These are phyloP conservation scores for Fusarium sp. DNA, from an alignment of 2,329 filamentous ascomycete species.

Conservation along the genomic window DNA sequence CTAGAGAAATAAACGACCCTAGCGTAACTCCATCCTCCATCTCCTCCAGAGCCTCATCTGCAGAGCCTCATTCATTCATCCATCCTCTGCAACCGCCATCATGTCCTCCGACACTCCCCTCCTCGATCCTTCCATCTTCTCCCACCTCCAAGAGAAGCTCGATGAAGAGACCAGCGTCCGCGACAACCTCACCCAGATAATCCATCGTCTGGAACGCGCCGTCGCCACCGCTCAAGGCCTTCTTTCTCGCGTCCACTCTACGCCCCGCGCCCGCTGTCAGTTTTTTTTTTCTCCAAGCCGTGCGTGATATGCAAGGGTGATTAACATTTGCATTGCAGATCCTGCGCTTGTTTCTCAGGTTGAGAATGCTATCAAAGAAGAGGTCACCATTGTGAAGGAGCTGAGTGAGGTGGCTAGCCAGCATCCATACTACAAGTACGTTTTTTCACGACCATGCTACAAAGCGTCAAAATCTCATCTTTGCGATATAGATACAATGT, in stretches of 20 bases:
- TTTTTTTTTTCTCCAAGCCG: slow-evolving; percentile 24
- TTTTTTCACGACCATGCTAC: not conserved
- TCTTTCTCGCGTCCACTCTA: slow-evolving; percentile 91
- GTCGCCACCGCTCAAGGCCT: slow-evolving; percentile 84
- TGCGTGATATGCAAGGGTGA: not conserved
- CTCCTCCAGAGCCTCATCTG: slow-evolving; percentile 32
- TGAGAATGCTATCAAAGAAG: slow-evolving; percentile 77
- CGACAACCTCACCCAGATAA: slow-evolving; percentile 85
- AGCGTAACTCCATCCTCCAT: slow-evolving; percentile 26
- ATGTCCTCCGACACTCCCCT: slow-evolving; percentile 55
- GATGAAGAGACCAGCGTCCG: slow-evolving; percentile 87
- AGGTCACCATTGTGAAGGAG: slow-evolving; percentile 77
- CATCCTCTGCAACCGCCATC: slow-evolving; percentile 20
- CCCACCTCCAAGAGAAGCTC: slow-evolving; percentile 87
- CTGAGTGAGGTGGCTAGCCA: slow-evolving; percentile 81
- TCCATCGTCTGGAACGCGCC: slow-evolving; percentile 86
- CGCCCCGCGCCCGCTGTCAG: slow-evolving; percentile 72
- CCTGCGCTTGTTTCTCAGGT: slow-evolving; percentile 76
- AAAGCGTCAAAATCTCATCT: slow-evolving; percentile 17
- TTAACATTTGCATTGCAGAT: slow-evolving; percentile 58
- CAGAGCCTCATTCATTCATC: slow-evolving; percentile 36
- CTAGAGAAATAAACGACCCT: slow-evolving; percentile 2
- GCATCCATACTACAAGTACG: slow-evolving; percentile 95
- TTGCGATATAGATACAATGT: slow-evolving; percentile 74
- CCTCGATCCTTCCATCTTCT: slow-evolving; percentile 85